A percentile compares a stretch with the other conserved stretches of the same genome.
These are phyloP conservation scores for Arachnomyces sp. DNA, from an alignment of 2,329 filamentous ascomycete species.

Conservation along the genomic window DNA sequence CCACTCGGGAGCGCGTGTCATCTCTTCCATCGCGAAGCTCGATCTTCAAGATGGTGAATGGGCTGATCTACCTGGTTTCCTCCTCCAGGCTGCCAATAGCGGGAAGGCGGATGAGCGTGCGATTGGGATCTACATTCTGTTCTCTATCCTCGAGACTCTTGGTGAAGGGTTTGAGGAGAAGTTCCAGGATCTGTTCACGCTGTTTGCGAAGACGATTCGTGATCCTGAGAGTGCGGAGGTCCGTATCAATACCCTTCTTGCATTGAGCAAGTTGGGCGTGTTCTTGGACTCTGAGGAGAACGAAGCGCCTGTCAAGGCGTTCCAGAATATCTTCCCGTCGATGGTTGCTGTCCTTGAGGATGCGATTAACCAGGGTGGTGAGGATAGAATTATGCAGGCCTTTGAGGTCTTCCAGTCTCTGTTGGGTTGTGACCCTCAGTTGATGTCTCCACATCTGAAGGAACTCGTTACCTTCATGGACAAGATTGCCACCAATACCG, in stretches of 20 bases:
- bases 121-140: constrained; percentile 87
- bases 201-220: constrained; percentile 80
- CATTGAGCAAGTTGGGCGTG: constrained; percentile 78
- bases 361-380: constrained; percentile 68
- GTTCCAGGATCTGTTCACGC: constrained; percentile 65
- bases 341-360: constrained; percentile 88
- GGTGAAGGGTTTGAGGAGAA: constrained; percentile 78
- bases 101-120: constrained; percentile 70
- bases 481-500: constrained; percentile 66
- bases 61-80: constrained; percentile 67
- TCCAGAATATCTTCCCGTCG: constrained; percentile 72
- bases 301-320: constrained; percentile 58
- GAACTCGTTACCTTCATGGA: constrained; percentile 93
- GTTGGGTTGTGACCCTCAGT: constrained; percentile 76
- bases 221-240: constrained; percentile 89
- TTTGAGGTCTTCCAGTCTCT: constrained; percentile 98
- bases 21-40: constrained; percentile 75
- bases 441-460: constrained; percentile 77
- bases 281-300: constrained; percentile 84
- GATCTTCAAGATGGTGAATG: constrained; percentile 85
- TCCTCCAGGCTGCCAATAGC: constrained; percentile 71
- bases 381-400: constrained; percentile 78
- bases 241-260: constrained; percentile 86
- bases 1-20: constrained; percentile 79
- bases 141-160: constrained; percentile 80